phyloP scores from a whole-genome alignment of 177 flowering plant genomes.

The Tripterygium wilfordii region DNA sequence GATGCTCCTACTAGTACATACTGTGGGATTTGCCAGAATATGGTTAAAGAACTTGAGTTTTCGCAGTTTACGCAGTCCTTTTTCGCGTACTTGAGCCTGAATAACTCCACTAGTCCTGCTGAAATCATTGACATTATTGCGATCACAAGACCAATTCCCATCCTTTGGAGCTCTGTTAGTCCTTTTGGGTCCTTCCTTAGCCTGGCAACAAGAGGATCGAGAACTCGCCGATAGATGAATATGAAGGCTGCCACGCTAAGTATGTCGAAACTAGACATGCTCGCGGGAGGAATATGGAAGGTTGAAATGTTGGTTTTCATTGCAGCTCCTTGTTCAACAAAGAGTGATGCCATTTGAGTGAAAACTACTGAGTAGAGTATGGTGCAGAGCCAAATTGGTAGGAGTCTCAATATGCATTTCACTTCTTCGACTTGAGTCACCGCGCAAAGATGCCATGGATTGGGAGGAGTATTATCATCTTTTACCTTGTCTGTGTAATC shows the following conservation, averaged over 20 bases:
- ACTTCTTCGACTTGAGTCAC: constrained; percentile 65
- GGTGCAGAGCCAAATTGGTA: constrained; percentile 64
- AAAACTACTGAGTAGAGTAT: too few relatives aligned
- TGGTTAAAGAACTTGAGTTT: constrained; percentile 37
- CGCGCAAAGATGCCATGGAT: constrained; percentile 43
- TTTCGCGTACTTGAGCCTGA: constrained; percentile 30
- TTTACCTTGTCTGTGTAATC: constrained; percentile 8
- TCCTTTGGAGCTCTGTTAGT: constrained; percentile 44
- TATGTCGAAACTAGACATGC: constrained; percentile 56
- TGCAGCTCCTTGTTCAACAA: constrained; percentile 64
- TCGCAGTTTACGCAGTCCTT: constrained; percentile 16
- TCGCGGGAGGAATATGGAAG: constrained; percentile 47
- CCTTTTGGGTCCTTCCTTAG: constrained; percentile 15
- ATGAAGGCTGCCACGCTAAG: constrained; percentile 47
- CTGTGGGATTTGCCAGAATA: constrained; percentile 65
- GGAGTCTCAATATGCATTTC: constrained; percentile 50
- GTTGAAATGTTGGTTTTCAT: constrained; percentile 33
- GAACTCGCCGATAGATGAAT: constrained; percentile 35
- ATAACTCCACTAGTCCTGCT: constrained; percentile 42
- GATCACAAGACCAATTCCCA: constrained; percentile 46
- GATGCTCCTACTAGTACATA: constrained; percentile 52
- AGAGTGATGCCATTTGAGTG: constrained; percentile 63
- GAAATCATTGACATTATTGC: constrained; percentile 42
- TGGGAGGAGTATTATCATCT: not conserved
- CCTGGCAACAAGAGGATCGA: constrained; percentile 28